Conservation (phyloP, 345 rosid species). For the Capsella bursapastoris region DNA sequence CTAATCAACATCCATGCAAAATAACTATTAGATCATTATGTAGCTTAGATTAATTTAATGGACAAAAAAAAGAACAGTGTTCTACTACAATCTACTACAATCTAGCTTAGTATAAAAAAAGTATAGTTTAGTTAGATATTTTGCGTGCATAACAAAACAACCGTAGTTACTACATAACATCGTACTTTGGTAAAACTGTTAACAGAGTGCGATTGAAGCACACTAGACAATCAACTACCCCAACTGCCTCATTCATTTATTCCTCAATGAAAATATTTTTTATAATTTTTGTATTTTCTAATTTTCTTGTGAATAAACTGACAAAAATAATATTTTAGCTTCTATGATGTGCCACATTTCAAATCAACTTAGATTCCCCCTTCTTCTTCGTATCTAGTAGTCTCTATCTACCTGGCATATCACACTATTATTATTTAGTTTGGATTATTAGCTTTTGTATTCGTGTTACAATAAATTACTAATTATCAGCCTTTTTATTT, state of each 20-base stretch:
- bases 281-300: background rate
- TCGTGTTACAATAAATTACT: slow-evolving; percentile 14
- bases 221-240: slow-evolving; percentile 23
- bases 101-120: background rate
- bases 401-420: slow-evolving; percentile 37
- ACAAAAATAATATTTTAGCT: background rate
- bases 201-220: slow-evolving; percentile 21
- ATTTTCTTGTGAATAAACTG: slow-evolving; percentile 32
- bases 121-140: background rate
- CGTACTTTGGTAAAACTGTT: slow-evolving; percentile 3
- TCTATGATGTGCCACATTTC: slow-evolving; percentile 37
- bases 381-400: slow-evolving; percentile 28
- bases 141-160: slow-evolving; percentile 26
- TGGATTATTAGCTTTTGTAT: slow-evolving; percentile 23
- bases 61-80: too few relatives aligned
- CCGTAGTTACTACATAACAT: background rate
- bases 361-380: slow-evolving; percentile 31
- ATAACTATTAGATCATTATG: too few relatives aligned
- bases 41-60: too few relatives aligned
- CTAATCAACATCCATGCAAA: too few relatives aligned
- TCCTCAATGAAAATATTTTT: background rate
- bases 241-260: slow-evolving; percentile 32
- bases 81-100: background rate
- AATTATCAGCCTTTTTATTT: slow-evolving; percentile 15
- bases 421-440: background rate